Conservation (phyloP, 805 yeast species). For the Starmerella bombicola region DNA sequence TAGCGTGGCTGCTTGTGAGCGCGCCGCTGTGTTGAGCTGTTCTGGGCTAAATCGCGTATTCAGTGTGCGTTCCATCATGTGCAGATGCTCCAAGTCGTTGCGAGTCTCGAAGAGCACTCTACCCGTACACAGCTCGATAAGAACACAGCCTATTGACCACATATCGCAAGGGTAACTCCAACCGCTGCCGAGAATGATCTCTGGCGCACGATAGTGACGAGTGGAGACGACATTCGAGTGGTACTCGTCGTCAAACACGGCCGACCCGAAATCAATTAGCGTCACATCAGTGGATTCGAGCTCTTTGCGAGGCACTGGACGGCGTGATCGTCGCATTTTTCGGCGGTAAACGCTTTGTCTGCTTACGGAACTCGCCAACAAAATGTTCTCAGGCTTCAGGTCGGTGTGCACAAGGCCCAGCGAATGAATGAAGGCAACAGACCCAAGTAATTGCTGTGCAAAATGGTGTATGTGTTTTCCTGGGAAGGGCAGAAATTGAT, state of each 20-base stretch:
- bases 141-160: conserved; percentile 93
- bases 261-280: conserved; percentile 94
- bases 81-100: conserved; percentile 86
- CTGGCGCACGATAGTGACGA: conserved; percentile 94
- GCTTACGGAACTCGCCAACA: conserved; percentile 32
- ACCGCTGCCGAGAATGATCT: conserved; percentile 83
- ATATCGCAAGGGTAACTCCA: conserved; percentile 96
- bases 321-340: conserved; percentile 1
- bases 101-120: conserved; percentile 91
- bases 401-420: conserved; percentile 88
- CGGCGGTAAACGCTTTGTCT: conserved; percentile 13
- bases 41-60: conserved; percentile 34
- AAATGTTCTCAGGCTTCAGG: conserved; percentile 87
- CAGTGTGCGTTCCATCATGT: conserved; percentile 79
- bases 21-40: conserved; percentile 22
- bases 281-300: conserved; percentile 71
- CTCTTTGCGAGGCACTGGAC: conserved; percentile 30
- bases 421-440: conserved; percentile 83
- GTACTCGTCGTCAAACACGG: conserved; percentile 85
- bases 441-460: conserved; percentile 69
- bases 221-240: conserved; percentile 89
- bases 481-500: conserved; percentile 80
- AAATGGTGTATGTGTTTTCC: conserved; percentile 85
- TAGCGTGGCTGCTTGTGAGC: conserved; percentile 9
- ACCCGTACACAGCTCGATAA: conserved; percentile 84